phyloP scores from a whole-genome alignment of 495 filamentous ascomycete genomes.

The Hypomontagnella monticulosa region DNA sequence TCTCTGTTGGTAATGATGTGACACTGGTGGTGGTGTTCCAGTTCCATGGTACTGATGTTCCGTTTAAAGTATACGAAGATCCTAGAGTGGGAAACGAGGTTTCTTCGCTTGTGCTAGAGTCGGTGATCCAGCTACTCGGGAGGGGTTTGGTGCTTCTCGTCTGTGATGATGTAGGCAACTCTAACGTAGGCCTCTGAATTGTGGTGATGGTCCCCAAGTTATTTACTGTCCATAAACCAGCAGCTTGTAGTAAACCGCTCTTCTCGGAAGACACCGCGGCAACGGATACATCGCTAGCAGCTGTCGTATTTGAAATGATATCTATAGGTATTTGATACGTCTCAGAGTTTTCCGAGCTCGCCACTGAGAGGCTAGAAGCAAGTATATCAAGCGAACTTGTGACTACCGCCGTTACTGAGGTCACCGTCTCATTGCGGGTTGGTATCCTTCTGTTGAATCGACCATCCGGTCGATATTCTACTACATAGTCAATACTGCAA shows the following conservation, averaged over 20 bases:
- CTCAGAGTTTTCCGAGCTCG: slow-evolving; percentile 20
- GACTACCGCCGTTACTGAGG: slow-evolving; percentile 4
- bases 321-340: slow-evolving; percentile 17
- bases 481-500: slow-evolving; percentile 18
- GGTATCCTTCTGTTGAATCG: slow-evolving; percentile 31
- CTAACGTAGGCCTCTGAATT: slow-evolving; percentile 32
- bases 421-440: slow-evolving; percentile 30
- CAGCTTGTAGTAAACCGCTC: slow-evolving; percentile 7
- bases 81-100: slow-evolving; percentile 4
- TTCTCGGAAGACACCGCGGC: slow-evolving; percentile 11
- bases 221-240: slow-evolving; percentile 8
- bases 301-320: slow-evolving; percentile 20
- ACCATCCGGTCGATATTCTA: slow-evolving; percentile 27
- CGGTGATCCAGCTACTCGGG: slow-evolving; percentile 10
- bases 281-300: slow-evolving; percentile 6
- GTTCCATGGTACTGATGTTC: slow-evolving; percentile 34
- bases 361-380: slow-evolving; percentile 17
- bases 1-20: slow-evolving; percentile 12
- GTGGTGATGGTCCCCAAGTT: slow-evolving; percentile 40
- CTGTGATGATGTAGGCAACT: slow-evolving; percentile 26
- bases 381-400: slow-evolving; percentile 34
- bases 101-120: not conserved
- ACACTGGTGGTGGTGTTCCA: slow-evolving; percentile 30
- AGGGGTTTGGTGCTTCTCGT: slow-evolving; percentile 11
- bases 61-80: slow-evolving; percentile 20